Percentiles rank a stretch among this genome's conserved stretches.
Conservation (phyloP, 805 yeast genomes). For the Nakazawaea pomicola region DNA sequence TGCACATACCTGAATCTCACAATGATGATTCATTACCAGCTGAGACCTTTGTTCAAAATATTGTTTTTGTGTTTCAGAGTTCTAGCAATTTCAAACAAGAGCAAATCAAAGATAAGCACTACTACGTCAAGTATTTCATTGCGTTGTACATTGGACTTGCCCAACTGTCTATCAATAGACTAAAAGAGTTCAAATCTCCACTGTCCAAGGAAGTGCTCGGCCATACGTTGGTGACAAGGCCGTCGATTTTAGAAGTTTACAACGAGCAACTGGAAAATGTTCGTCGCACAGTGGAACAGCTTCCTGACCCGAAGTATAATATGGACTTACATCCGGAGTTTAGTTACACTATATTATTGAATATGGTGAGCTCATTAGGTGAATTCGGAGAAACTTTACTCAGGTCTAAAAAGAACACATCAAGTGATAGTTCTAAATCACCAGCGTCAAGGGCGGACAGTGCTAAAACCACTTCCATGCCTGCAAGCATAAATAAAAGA, state of each 20-base stretch:
- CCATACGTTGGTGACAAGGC: conserved; percentile 2
- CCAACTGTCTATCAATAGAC: conserved; percentile 5
- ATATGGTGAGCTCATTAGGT: conserved; percentile 7
- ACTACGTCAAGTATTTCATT: conserved; percentile 6
- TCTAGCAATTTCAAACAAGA: conserved; percentile 5
- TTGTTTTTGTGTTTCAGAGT: conserved; percentile 1
- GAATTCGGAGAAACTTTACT: conserved; percentile 2
- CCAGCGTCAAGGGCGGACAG: neutral
- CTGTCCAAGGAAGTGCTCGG: conserved; percentile 3
- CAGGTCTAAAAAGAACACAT: neutral
- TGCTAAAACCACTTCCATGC: too few relatives aligned
- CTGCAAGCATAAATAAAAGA: too few relatives aligned
- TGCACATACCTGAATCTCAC: neutral
- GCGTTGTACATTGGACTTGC: neutral
- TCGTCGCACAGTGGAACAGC: neutral
- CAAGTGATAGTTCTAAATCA: neutral
- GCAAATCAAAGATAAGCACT: neutral
- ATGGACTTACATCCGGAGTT: neutral
- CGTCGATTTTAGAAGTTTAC: conserved; percentile 3
- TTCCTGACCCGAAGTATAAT: conserved; percentile 8
- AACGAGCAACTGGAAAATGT: conserved; percentile 1
- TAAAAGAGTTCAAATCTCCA: conserved; percentile 1
- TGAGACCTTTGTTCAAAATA: conserved; percentile 2
- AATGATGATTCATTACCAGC: conserved; percentile 5
- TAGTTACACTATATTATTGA: neutral